Conservation (phyloP, 805 yeast species). For the Nakazawaea wickerhamii region DNA sequence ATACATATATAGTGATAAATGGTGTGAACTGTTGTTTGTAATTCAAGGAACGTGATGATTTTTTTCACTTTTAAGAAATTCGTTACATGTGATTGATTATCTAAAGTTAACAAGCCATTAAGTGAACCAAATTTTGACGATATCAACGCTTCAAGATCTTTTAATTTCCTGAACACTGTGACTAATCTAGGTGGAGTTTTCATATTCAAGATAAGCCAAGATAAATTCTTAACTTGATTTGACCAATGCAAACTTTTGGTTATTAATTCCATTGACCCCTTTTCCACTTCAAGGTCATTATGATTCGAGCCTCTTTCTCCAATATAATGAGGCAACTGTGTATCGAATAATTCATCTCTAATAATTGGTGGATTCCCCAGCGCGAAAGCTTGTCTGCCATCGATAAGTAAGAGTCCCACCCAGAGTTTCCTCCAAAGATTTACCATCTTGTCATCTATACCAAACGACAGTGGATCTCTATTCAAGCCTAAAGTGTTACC, state of each 20-base stretch:
- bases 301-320: conserved; percentile 30
- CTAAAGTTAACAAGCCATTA: conserved; percentile 22
- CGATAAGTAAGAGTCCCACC: conserved; percentile 44
- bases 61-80: conserved; percentile 21
- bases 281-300: conserved; percentile 35
- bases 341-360: conserved; percentile 40
- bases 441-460: conserved; percentile 24
- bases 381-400: conserved; percentile 37
- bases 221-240: conserved; percentile 25
- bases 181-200: conserved; percentile 31
- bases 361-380: conserved; percentile 44
- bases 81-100: conserved; percentile 16
- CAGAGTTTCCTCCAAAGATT: conserved; percentile 56
- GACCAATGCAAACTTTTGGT: conserved; percentile 27
- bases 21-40: conserved; percentile 31
- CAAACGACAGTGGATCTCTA: conserved; percentile 56
- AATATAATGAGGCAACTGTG: conserved; percentile 39
- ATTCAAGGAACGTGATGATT: conserved; percentile 20
- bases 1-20: conserved; percentile 37
- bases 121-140: conserved; percentile 27
- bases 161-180: conserved; percentile 29
- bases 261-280: conserved; percentile 30
- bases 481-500: conserved; percentile 62
- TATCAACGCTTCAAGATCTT: conserved; percentile 32
- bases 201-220: conserved; percentile 35